Evolutionary conservation across 495 filamentous ascomycete species (phyloP).

Genomic region (Penicillium subrubescens): DNA sequence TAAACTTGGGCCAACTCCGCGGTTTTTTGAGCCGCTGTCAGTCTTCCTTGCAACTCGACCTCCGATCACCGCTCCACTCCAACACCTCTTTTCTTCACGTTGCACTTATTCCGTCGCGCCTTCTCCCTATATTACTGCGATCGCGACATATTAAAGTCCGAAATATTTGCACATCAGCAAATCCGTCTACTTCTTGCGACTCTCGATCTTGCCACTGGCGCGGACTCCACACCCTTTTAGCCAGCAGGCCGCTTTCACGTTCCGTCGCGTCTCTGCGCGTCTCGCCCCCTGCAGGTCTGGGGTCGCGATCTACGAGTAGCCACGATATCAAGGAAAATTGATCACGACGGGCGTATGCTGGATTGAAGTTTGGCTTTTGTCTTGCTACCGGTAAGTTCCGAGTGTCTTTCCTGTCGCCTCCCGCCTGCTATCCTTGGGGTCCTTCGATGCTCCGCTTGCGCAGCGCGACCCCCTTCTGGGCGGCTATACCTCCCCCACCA

Average conservation of each 20-base stretch:
- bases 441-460: not conserved
- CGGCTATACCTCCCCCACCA: not conserved
- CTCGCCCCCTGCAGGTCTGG: conserved; percentile 17
- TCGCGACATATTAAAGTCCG: not conserved
- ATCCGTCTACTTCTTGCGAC: not conserved
- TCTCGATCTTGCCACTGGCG: not conserved
- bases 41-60: conserved; percentile 2
- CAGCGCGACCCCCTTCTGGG: not conserved
- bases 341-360: not conserved
- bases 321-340: not conserved
- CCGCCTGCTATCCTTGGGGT: not conserved
- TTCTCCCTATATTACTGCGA: not conserved
- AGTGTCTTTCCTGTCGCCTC: not conserved
- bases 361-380: not conserved
- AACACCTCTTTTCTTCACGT: not conserved
- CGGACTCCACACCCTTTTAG: conserved; percentile 14
- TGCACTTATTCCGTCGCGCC: not conserved
- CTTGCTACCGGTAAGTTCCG: not conserved
- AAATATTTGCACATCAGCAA: not conserved
- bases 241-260: conserved; percentile 22
- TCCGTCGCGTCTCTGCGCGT: conserved; percentile 37
- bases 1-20: not conserved
- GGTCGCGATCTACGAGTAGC: conserved; percentile 23
- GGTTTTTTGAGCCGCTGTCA: not conserved
- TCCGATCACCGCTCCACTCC: not conserved